Percentiles rank a stretch among this genome's conserved stretches.
These are phyloP conservation scores for Clarireedia homoeocarpa DNA, from an alignment of 2,329 filamentous ascomycete species.

Conservation along the genomic window DNA sequence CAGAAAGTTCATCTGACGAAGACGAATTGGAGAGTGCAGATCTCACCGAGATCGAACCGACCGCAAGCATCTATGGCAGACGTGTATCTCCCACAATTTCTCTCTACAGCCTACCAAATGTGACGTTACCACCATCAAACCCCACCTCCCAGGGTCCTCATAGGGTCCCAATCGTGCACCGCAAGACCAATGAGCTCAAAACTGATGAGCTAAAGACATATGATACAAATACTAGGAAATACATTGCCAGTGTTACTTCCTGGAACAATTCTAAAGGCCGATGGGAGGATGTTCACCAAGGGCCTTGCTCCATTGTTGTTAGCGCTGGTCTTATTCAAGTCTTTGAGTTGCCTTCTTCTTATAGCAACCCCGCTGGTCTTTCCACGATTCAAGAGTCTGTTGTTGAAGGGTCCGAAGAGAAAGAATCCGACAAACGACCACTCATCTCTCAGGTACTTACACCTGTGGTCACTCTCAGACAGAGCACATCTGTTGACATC, in stretches of 20 bases:
- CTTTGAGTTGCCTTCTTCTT: slow-evolving; percentile 36
- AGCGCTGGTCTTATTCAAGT: slow-evolving; percentile 52
- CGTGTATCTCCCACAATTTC: slow-evolving; percentile 7
- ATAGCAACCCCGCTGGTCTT: slow-evolving; percentile 11
- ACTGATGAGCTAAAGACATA: slow-evolving; percentile 40
- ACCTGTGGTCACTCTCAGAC: slow-evolving; percentile 79
- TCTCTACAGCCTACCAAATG: slow-evolving; percentile 9
- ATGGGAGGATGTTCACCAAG: slow-evolving; percentile 51
- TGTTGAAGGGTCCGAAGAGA: slow-evolving; percentile 1
- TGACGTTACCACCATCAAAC: slow-evolving; percentile 67
- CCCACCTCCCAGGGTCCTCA: slow-evolving; percentile 55
- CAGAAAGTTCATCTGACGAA: slow-evolving; percentile 5
- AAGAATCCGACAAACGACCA: slow-evolving; percentile 32
- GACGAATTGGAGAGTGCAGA: slow-evolving; percentile 8
- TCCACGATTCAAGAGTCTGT: slow-evolving; percentile 7
- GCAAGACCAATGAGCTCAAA: slow-evolving; percentile 24
- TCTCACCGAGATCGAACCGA: slow-evolving; percentile 3
- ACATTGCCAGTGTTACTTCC: slow-evolving; percentile 49
- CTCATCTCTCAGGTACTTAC: slow-evolving; percentile 75
- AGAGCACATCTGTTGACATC: slow-evolving; percentile 87
- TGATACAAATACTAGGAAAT: slow-evolving; percentile 31
- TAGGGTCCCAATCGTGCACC: slow-evolving; percentile 42
- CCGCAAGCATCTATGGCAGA: slow-evolving; percentile 8
- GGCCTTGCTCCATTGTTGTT: slow-evolving; percentile 47
- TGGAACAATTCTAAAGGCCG: slow-evolving; percentile 52